Evolutionary conservation across 2,329 filamentous ascomycete genomes (phyloP), one percentile per base, ranked within the genome.

Genomic region (Trichoderma guizhouense): DNA sequence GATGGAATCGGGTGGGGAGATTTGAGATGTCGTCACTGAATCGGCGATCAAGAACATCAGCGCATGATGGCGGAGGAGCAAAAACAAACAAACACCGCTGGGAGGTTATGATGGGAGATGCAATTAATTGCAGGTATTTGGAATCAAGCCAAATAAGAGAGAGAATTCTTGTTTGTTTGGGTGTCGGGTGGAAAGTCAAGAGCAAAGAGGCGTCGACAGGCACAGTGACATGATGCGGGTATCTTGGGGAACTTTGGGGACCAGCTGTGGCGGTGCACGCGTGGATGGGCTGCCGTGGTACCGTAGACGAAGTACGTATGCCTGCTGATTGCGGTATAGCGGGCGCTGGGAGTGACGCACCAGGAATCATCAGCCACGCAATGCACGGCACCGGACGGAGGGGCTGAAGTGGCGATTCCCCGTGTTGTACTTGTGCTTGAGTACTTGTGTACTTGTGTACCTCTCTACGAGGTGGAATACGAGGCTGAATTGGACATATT

Each of bases 1-100:
- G 51, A 58, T 60, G 15, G 28, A 24, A 60, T 55, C 47, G 68
- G 68, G 68, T 30, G 60, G 58, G 58, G 58, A 57, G 39, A 69
- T 57, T 15, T 39, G 24, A 15, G 60, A 64, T 64, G 68, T 71
- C 68, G 68, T 71, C 68, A 71, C 68, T 64, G 67, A 21, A 34
- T 58, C 26, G 60, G 39, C 55, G 26, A 39, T 71, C 60, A 71
- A 21, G 43, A 61, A 26, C 68, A 71, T 24, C 68, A 64, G 60
- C 15, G 60, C 68, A 71, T 71, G 60, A 26, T 64, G 68, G 39
- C 34, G 12, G 30, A 58, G 21, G 5, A 8, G 32, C 7, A 32
- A 43, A 43, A 43, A 9, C 7, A 43, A 32, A 18, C 28, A 51
- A 39, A 26, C 39, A 30, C 61, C 15, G 61, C 32, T 26, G 64